phyloP scores from a whole-genome alignment of 2,329 filamentous ascomycete species.

The Cercospora beticola region DNA sequence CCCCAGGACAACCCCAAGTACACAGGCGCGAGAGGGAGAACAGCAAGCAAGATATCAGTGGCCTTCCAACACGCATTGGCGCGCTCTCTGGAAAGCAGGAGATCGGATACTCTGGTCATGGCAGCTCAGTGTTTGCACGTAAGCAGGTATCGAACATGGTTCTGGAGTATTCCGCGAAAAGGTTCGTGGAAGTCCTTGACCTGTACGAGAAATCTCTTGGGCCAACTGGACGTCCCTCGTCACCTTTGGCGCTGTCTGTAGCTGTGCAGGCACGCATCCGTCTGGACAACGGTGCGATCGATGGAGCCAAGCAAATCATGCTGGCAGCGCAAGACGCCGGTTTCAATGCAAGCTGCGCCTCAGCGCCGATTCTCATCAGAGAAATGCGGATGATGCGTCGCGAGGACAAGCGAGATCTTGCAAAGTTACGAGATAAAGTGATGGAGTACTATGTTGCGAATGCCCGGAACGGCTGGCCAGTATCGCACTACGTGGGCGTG shows the following conservation, averaged over 20 bases:
- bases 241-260: conserved; percentile 31
- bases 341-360: conserved; percentile 33
- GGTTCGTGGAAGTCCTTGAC: conserved; percentile 27
- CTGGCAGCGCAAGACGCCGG: conserved; percentile 32
- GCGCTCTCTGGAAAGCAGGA: background rate
- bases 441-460: conserved; percentile 36
- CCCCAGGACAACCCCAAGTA: background rate
- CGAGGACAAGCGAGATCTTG: conserved; percentile 16
- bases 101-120: background rate
- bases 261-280: conserved; percentile 35
- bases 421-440: conserved; percentile 25
- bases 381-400: conserved; percentile 23
- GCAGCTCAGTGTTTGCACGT: background rate
- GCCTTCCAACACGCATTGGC: background rate
- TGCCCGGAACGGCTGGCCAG: conserved; percentile 29
- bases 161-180: conserved; percentile 25
- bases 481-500: conserved; percentile 33
- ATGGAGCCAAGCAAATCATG: conserved; percentile 28
- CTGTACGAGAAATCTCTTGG: conserved; percentile 29
- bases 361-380: conserved; percentile 33
- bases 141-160: conserved; percentile 29
- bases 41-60: background rate
- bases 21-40: background rate
- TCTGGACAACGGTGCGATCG: conserved; percentile 22
- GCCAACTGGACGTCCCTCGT: conserved; percentile 28